Base-by-base conservation (phyloP, 306 rosid species). In the Casuarina glauca region DNA sequence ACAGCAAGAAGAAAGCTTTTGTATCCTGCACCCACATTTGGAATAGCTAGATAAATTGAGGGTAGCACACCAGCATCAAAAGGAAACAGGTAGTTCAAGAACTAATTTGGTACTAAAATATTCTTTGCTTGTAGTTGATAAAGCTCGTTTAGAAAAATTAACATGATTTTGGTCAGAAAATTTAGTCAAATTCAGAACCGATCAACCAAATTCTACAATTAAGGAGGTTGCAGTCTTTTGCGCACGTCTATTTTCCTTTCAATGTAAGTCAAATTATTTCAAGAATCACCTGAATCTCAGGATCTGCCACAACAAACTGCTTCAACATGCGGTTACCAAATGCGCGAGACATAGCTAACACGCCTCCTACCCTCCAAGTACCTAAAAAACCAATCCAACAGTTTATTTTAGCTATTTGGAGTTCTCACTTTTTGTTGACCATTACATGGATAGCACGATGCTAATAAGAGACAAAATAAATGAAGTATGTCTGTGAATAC, bases 291-390 rank as follows among this genome's bases (percentile, higher is more conserved):
- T 96, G 98, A 83, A 96, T 96, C 85, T 96, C 99, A 58, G 99
- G 99, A 69, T 96, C 99, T 39, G 99, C 97, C 39, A 93, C 96
- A 73, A 96, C 99, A 82, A 85, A 96, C 60, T 87, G 98, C 90
- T 96, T 96, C 88, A 96, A 83, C 99, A 96, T 93, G 50, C 97
- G 96, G 83, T 96, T 96, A 45, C 99, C 99, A 36, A 95, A 96
- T 75, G 98, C 99, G 4, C 99, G 94, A 60, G 99, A 93, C 99
- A 96, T 96, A 41, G 99, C 99, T 78, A 96, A 82, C 55, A 96
- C 97, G 52, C 99, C 99, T 77, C 99, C 99, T 70, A 96, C 99
- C 76, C 99, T 91, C 99, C 99, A 96, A 74, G 99, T 96, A 81
- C 99, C 98, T 96, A 83, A 75, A 20, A 85, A 77, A 49, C 54